Base-by-base conservation (phyloP, 495 filamentous ascomycete genomes). In the Staphylotrichum longicolle region DNA sequence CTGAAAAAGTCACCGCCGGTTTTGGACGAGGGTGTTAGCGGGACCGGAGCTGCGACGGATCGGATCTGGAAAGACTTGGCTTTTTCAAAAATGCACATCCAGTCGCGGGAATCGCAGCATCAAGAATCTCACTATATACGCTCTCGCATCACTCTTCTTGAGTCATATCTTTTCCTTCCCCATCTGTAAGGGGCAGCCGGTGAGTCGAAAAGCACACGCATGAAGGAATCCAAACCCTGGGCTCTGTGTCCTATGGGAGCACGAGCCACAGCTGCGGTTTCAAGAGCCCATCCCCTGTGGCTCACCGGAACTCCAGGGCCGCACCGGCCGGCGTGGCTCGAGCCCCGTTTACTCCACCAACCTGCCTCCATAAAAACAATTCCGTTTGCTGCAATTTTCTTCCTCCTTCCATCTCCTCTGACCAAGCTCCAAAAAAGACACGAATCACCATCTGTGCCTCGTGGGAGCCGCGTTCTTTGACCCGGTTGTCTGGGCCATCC, bases 401-500 rank as follows among this genome's bases (percentile, higher is more conserved):
- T 61, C 60, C 14, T 54, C 35, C 56, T 65, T 60, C 61, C 48
- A 59, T 68, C 20, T 64, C 56, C 54, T 62, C 58, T 58, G 14
- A 64, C 46, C 58, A 62, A 50, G 54, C 59, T 62, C 64, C 58
- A 69, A 74, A 74, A 71, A 73, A 66, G 66, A 69, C 70, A 74
- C 71, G 71, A 74, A 65, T 74, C 71, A 70, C 45, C 61, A 65
- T 62, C 51, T 34, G 62, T 59, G 61, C 54, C 57, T 63, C 47
- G 40, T 58, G 39, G 50, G 59, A 63, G 51, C 58, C 42, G 57
- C 66, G 57, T 61, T 59, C 48, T n/a, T 57, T 52, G 37, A 30
- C 58, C 55, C 48, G 39, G 58, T 60, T n/a, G 20, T 51, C 52
- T 46, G 30, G 53, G 40, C 27, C 44, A 54, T 63, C 52, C 54